Percentiles rank a stretch among this genome's conserved stretches.
phyloP scores from a whole-genome alignment of 2,329 filamentous ascomycete species.

The Davidsoniella virescens region DNA sequence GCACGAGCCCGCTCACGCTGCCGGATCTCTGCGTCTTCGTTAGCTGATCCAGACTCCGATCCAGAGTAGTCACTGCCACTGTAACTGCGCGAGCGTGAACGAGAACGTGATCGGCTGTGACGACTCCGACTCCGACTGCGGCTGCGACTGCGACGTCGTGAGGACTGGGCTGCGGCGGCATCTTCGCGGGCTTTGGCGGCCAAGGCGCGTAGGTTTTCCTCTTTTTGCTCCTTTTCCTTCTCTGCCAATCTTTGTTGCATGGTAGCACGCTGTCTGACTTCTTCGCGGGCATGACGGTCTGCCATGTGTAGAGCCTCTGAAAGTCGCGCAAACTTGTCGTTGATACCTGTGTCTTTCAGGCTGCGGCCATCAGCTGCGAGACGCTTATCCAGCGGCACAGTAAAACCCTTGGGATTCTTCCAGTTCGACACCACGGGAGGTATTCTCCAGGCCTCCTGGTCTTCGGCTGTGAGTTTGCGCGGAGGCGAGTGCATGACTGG shows the following conservation, averaged over 20 bases:
- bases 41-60: constrained; percentile 32
- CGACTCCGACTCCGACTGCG: not conserved
- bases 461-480: constrained; percentile 85
- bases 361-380: constrained; percentile 85
- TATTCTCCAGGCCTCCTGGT: constrained; percentile 91
- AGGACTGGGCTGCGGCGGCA: constrained; percentile 28
- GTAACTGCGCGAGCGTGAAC: constrained; percentile 21
- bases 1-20: constrained; percentile 63
- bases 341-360: constrained; percentile 86
- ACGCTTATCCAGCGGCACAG: constrained; percentile 87
- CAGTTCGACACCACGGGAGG: constrained; percentile 84
- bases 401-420: constrained; percentile 99
- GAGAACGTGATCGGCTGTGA: not conserved
- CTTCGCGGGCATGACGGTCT: constrained; percentile 85
- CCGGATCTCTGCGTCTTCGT: constrained; percentile 53
- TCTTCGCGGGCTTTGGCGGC: constrained; percentile 88
- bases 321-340: constrained; percentile 96
- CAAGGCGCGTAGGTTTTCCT: constrained; percentile 73
- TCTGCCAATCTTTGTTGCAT: constrained; percentile 96
- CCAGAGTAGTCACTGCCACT: constrained; percentile 20
- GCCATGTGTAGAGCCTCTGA: constrained; percentile 88
- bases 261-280: constrained; percentile 76
- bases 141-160: constrained; percentile 15
- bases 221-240: constrained; percentile 89
- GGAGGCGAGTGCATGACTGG: constrained; percentile 92